Base-by-base conservation (phyloP, 148 eudicot genomes). In the Diospyros kaki region DNA sequence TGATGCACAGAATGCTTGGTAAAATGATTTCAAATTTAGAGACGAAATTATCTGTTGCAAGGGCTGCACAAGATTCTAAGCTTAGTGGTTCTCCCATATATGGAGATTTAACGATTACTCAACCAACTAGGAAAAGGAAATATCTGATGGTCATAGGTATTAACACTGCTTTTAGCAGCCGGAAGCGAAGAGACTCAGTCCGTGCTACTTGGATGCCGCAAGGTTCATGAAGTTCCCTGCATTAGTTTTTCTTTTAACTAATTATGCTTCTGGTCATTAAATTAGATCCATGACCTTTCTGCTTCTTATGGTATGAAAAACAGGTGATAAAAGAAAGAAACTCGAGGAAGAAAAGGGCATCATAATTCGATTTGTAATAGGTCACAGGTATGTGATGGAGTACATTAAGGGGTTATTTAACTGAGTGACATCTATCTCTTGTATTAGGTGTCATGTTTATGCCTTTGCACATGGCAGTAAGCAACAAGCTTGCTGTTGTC, bases 161-260 rank as follows among this genome's bases (percentile, higher is more conserved):
- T 60, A 93, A 93, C 81, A 93, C 98, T 40, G 98, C 98, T 75
- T 93, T 93, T 77, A 93, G 94, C 76, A 91, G 98, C 78, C 84
- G 98, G 78, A 93, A 87, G 80, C 85, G 98, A 79, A 83, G 98
- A 84, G 98, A 93, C 78, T 93, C 98, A 1, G 91, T 93, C 61
- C 96, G 98, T 78, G 90, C 96, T 15, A 93, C 98, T 53, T 93
- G 98, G 98, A 89, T 93, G 94, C 97, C 90, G 64, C 92, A 91
- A 91, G 98, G 98, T 89, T 82, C 55, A 41, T 77, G 14, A 60
- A 67, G 38, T 80, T 58, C 44, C 50, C 71, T 63, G 50, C 18
- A 45, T 45, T 54, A 5, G 43, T 41, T 43, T 54, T 13, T 60
- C 17, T 52, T 71, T 69, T n/a, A 48, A 18, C 14, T 38, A 41